Conservation (phyloP, 805 yeast species). For the Candida lessepsii region DNA sequence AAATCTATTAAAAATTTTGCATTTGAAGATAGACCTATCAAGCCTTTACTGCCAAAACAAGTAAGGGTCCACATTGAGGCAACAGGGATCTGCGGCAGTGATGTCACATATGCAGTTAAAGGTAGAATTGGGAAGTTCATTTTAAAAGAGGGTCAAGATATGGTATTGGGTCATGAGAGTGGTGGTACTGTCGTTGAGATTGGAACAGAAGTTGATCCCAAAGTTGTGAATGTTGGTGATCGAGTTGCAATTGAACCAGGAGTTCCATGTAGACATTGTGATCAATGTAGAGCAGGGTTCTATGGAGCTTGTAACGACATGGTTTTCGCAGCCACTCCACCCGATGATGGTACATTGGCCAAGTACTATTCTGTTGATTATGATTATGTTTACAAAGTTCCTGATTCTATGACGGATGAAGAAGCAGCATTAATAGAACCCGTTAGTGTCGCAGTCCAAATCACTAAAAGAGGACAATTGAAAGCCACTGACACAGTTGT, state of each 20-base stretch:
- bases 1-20: constrained; percentile 16
- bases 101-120: constrained; percentile 22
- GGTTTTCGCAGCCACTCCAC: constrained; percentile 23
- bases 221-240: constrained; percentile 43
- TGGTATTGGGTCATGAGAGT: constrained; percentile 47
- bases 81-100: constrained; percentile 25
- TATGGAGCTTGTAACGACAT: constrained; percentile 20
- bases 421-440: constrained; percentile 28
- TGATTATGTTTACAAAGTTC: constrained; percentile 21
- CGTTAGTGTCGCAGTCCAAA: constrained; percentile 25
- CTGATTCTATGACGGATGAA: constrained; percentile 23
- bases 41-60: constrained; percentile 18
- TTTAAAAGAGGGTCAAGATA: constrained; percentile 26
- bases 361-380: constrained; percentile 18
- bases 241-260: constrained; percentile 56
- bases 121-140: constrained; percentile 29
- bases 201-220: constrained; percentile 44
- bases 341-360: constrained; percentile 20
- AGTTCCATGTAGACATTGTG: constrained; percentile 43
- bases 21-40: constrained; percentile 16
- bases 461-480: constrained; percentile 19
- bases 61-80: constrained; percentile 21
- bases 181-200: constrained; percentile 47
- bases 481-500: constrained; percentile 18
- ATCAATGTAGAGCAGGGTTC: constrained; percentile 21